Percentiles rank a stretch among this genome's conserved stretches.
Evolutionary conservation across 768 basidiomycete genomes (phyloP).

Genomic region (Pluteus cervinus): DNA sequence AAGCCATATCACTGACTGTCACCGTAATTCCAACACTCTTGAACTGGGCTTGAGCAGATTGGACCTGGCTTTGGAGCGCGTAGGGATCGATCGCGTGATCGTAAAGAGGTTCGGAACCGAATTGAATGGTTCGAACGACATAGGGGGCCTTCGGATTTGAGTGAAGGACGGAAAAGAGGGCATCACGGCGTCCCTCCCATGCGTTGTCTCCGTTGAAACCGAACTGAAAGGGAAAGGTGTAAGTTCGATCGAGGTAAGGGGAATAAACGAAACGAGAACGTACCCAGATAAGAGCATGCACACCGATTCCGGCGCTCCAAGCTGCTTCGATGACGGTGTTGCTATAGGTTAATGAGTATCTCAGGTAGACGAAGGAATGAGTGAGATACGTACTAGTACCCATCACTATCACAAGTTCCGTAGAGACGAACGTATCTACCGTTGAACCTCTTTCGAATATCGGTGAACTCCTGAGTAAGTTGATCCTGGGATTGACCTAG

Average conservation of each 20-base stretch:
- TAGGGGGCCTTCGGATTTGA: constrained; percentile 46
- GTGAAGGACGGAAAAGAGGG: constrained; percentile 36
- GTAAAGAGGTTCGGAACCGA: constrained; percentile 54
- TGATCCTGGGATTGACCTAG: constrained; percentile 42
- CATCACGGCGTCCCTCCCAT: constrained; percentile 41
- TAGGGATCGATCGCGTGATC: constrained; percentile 39
- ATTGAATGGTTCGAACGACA: constrained; percentile 49
- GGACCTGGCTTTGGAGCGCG: constrained; percentile 40
- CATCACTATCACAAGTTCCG: constrained; percentile 27
- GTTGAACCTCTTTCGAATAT: constrained; percentile 45
- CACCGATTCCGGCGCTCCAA: constrained; percentile 43
- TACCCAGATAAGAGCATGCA: constrained; percentile 60
- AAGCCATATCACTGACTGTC: constrained; percentile 48
- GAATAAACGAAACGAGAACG: constrained; percentile 8
- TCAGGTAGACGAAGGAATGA: neutral
- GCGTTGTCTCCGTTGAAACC: constrained; percentile 29
- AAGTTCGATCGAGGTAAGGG: neutral
- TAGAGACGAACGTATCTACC: constrained; percentile 49
- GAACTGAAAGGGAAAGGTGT: constrained; percentile 17
- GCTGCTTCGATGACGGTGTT: constrained; percentile 53
- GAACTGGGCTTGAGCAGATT: constrained; percentile 33
- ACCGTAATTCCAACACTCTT: constrained; percentile 47
- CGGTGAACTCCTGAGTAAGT: constrained; percentile 42
- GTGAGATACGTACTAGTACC: constrained; percentile 24
- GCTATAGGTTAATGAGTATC: constrained; percentile 8